phyloP scores from a whole-genome alignment of 371 early-diverging fungal genomes.

The Gilbertella persicaria region DNA sequence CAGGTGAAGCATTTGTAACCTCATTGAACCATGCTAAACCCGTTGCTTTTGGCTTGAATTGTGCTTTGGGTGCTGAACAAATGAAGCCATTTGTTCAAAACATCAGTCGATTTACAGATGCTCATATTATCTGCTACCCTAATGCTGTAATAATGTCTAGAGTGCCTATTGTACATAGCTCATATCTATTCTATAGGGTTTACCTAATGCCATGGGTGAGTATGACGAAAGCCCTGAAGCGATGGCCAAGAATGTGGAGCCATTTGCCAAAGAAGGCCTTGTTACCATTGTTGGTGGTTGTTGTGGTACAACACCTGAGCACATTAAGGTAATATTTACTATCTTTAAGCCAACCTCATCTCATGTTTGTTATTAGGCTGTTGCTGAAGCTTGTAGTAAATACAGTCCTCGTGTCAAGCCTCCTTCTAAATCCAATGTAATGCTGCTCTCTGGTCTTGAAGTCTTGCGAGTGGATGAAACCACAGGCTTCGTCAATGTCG shows the following conservation, averaged over 20 bases:
- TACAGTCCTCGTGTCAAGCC: constrained; percentile 77
- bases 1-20: constrained; percentile 92
- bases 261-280: constrained; percentile 88
- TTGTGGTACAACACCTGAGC: constrained; percentile 94
- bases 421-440: constrained; percentile 59
- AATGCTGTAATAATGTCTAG: constrained; percentile 92
- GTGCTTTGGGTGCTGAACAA: constrained; percentile 92
- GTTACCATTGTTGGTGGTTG: constrained; percentile 95
- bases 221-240: constrained; percentile 86
- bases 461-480: constrained; percentile 72
- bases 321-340: constrained; percentile 82
- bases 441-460: constrained; percentile 88
- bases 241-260: constrained; percentile 83
- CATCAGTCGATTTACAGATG: constrained; percentile 79
- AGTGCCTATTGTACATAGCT: no score
- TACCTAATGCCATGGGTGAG: constrained; percentile 87
- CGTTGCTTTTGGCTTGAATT: constrained; percentile 92
- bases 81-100: constrained; percentile 94
- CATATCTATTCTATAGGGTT: no score
- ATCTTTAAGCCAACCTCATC: neutral
- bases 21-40: constrained; percentile 81
- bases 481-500: constrained; percentile 91
- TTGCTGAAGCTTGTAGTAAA: constrained; percentile 74
- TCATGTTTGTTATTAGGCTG: constrained; percentile 48
- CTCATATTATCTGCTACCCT: constrained; percentile 91